Evolutionary conservation across 2,329 filamentous ascomycete genomes (phyloP), one percentile per base, ranked within the genome.

Genomic region (Onygenales sp.): DNA sequence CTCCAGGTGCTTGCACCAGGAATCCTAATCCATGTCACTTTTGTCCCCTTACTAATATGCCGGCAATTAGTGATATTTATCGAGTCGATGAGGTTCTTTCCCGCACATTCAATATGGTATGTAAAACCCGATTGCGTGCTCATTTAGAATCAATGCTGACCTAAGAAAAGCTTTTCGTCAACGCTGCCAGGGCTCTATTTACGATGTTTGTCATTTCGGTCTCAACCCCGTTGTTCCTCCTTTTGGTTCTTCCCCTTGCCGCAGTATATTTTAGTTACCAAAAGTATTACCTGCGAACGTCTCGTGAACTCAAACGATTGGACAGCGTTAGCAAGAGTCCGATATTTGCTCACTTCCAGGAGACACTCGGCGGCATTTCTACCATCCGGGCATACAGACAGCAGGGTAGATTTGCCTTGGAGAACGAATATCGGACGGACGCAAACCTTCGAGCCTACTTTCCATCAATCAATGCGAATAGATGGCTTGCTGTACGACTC

Each of bases 391-490:
- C 93, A 38, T 98, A 95, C 75, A 81, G 86, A 57, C 92, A 98
- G 69, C 84, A 95, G 69, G 77, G 83, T 59, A 81, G 93, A 54
- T 98, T 98, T 70, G 82, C 88, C 57, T 76, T 87, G 55, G 94
- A 98, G 70, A 98, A 97, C 63, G 91, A 98, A 77, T 96, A 91
- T 89, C 86, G 93, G 43, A 87, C 97, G 58, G 93, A 98, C 73
- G 86, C 89, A 44, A 98, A 98, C 69, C 77, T 97, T 55, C 83
- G 89, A 59, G 93, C 93, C 14, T 98, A 92, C 74, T 97, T 91
- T 75, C 92, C 93, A 2, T 95, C 91, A 14, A 91, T 97, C 70
- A 96, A 88, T 69, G 89, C 92, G 50, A 89, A 89, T 70, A 79
- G 94, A 68, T 98, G 93, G 93, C 79, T 98, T 57, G 93, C 93